A percentile compares a stretch with the other conserved stretches of the same genome.
phyloP scores from a whole-genome alignment of 2,329 filamentous ascomycete genomes.

The Emydomyces testavorans region DNA sequence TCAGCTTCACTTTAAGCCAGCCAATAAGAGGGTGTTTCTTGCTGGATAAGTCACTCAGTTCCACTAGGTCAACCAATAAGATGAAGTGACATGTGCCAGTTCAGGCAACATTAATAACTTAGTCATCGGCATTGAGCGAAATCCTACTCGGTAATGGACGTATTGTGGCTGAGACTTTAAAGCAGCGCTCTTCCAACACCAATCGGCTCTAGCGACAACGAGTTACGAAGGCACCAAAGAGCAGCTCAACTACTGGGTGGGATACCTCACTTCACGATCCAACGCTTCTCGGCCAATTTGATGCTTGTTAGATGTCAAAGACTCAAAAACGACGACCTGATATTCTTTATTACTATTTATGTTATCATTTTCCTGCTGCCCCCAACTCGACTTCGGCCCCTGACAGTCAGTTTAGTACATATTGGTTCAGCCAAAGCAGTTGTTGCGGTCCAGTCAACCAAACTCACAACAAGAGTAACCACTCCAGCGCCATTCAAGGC shows the following conservation, averaged over 20 bases:
- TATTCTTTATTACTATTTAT: not conserved
- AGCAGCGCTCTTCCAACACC: not conserved
- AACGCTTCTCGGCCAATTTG: not conserved
- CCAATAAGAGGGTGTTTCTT: too few species aligned
- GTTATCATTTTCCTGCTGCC: too few species aligned
- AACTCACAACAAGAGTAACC: not conserved
- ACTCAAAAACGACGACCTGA: not conserved
- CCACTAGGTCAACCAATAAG: too few species aligned
- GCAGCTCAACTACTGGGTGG: not conserved
- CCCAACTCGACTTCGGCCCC: not conserved
- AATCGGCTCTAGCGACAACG: not conserved
- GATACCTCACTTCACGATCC: too few species aligned
- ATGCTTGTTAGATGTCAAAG: not conserved
- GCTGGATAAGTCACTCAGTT: not conserved
- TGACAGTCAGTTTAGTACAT: not conserved
- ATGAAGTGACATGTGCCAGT: not conserved
- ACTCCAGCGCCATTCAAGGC: not conserved
- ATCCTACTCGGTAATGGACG: too few species aligned
- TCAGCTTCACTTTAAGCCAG: constrained; percentile 10
- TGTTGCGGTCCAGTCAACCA: not conserved
- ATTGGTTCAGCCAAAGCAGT: not conserved
- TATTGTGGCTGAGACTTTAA: not conserved
- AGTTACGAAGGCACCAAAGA: not conserved
- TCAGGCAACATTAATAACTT: not conserved
- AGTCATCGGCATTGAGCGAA: not conserved